These are phyloP conservation scores for Fusarium subglutinans DNA, from an alignment of 2,329 filamentous ascomycete genomes.

Conservation along the genomic window DNA sequence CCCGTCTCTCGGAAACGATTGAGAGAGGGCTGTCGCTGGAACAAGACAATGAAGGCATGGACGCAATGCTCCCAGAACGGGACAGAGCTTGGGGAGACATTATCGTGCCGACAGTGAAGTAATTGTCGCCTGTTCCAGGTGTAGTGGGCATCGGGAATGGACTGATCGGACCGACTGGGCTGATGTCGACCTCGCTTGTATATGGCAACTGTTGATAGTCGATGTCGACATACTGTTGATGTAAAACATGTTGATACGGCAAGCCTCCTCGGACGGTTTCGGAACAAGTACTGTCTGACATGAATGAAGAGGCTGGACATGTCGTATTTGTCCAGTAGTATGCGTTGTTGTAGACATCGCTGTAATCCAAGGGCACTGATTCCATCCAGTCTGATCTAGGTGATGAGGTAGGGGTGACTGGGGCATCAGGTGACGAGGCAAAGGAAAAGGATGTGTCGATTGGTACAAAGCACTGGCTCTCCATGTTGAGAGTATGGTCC, in stretches of 20 bases:
- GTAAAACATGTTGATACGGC: not conserved
- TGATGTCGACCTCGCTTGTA: not conserved
- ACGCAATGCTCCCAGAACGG: slow-evolving; percentile 49
- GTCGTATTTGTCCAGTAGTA: not conserved
- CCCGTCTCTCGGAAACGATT: slow-evolving; percentile 47
- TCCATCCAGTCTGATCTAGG: not conserved
- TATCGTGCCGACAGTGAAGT: slow-evolving; percentile 31
- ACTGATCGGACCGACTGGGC: not conserved
- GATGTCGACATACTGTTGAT: not conserved
- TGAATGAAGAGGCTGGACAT: not conserved
- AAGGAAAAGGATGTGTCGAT: not conserved
- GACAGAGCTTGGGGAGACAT: slow-evolving; percentile 50
- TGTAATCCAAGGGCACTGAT: not conserved
- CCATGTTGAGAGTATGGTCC: not conserved
- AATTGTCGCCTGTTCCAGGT: not conserved
- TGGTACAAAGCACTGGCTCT: not conserved
- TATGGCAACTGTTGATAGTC: not conserved
- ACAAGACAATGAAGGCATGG: slow-evolving; percentile 50
- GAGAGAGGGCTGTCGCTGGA: slow-evolving; percentile 51
- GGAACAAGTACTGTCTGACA: not conserved
- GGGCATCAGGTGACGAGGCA: not conserved
- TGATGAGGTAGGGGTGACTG: not conserved
- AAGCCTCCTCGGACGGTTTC: not conserved
- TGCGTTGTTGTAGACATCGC: not conserved
- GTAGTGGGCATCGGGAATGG: not conserved